Percentiles rank a stretch among this genome's conserved stretches.
Conservation (phyloP, 352 stramenopile genomes). For the Pythium aphanidermatum region DNA sequence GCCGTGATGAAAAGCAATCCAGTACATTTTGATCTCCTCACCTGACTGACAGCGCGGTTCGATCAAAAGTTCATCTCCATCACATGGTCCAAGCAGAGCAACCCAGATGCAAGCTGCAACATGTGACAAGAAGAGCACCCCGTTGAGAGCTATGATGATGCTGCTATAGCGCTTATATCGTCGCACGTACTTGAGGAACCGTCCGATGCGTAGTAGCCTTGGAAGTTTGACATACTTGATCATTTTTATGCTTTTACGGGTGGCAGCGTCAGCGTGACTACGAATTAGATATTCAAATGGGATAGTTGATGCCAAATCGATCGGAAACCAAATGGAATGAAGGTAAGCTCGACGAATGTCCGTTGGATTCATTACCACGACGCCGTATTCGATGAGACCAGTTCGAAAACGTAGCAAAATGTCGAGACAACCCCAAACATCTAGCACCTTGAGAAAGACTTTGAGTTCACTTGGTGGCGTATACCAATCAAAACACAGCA, state of each 20-base stretch:
- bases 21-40: constrained; percentile 42
- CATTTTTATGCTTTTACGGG: constrained; percentile 67
- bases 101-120: constrained; percentile 56
- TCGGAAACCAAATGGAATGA: constrained; percentile 52
- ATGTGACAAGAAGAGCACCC: constrained; percentile 44
- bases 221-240: constrained; percentile 72
- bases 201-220: constrained; percentile 44
- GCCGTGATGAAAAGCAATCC: constrained; percentile 49
- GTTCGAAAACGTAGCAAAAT: constrained; percentile 53
- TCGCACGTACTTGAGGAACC: constrained; percentile 52
- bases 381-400: constrained; percentile 48
- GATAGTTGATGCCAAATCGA: constrained; percentile 49
- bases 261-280: constrained; percentile 28
- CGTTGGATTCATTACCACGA: constrained; percentile 47
- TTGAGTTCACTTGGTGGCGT: constrained; percentile 13
- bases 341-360: constrained; percentile 41
- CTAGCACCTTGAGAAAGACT: constrained; percentile 38
- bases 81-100: constrained; percentile 39
- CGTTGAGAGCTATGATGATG: constrained; percentile 42
- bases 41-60: constrained; percentile 25
- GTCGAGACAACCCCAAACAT: constrained; percentile 43
- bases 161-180: constrained; percentile 57
- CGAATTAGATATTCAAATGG: constrained; percentile 54
- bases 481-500: constrained; percentile 70
- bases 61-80: constrained; percentile 7